Conservation (phyloP, 257 asterid species). For the Plantago major region DNA sequence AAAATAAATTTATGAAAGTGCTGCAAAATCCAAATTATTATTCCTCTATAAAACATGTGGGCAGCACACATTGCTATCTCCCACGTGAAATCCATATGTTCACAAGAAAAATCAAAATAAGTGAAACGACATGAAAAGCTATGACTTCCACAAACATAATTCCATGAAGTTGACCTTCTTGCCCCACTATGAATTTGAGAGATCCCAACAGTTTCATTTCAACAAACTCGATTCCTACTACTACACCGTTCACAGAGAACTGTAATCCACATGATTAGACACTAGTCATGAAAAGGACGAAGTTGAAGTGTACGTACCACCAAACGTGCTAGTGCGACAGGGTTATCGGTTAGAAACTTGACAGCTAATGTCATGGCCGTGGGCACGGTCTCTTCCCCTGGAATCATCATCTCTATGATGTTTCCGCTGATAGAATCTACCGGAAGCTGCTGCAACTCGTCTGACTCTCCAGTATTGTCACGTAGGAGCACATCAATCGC, state of each 20-base stretch:
- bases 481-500: constrained; percentile 67
- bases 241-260: neutral
- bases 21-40: constrained; percentile 16
- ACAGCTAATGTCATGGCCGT: constrained; percentile 80
- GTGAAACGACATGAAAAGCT: constrained; percentile 35
- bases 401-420: constrained; percentile 91
- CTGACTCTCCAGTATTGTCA: constrained; percentile 39
- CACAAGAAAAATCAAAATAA: constrained; percentile 30
- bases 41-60: constrained; percentile 31
- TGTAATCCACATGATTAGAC: neutral
- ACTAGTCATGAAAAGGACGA: neutral
- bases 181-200: constrained; percentile 30
- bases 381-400: constrained; percentile 92
- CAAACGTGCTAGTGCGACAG: constrained; percentile 50
- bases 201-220: constrained; percentile 36
- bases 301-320: constrained; percentile 41
- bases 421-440: constrained; percentile 60
- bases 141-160: constrained; percentile 28
- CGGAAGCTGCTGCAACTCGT: constrained; percentile 37
- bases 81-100: constrained; percentile 48
- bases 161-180: constrained; percentile 37
- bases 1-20: neutral
- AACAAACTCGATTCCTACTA: constrained; percentile 15
- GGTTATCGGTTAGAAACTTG: constrained; percentile 67
- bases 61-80: constrained; percentile 34